phyloP scores from a whole-genome alignment of 2,329 filamentous ascomycete genomes.

The Exophiala xenobiotica region DNA sequence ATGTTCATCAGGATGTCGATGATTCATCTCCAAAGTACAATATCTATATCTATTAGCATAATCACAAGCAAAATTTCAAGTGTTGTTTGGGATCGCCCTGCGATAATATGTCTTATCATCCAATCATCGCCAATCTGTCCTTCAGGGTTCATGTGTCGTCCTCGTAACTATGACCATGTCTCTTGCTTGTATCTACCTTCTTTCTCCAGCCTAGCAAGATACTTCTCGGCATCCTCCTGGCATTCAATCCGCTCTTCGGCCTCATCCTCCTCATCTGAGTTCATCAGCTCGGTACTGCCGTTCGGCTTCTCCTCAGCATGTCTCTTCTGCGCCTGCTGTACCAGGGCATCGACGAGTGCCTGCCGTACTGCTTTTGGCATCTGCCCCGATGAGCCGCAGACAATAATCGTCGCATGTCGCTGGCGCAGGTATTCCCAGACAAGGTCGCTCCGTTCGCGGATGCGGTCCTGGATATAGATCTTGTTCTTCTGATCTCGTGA shows the following conservation, averaged over 20 bases:
- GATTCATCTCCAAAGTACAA: too few species aligned
- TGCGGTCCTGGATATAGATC: slow-evolving; percentile 66
- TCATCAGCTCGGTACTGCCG: slow-evolving; percentile 11
- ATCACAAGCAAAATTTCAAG: too few species aligned
- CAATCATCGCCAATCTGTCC: too few species aligned
- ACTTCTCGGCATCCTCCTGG: slow-evolving; percentile 54
- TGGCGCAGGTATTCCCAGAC: slow-evolving; percentile 56
- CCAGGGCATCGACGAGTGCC: slow-evolving; percentile 62
- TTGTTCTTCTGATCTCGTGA: slow-evolving; percentile 67
- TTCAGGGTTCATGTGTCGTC: background rate
- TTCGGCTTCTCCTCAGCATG: slow-evolving; percentile 31
- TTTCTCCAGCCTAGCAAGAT: slow-evolving; percentile 60
- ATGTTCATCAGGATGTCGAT: too few species aligned
- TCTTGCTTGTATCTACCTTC: slow-evolving; percentile 65
- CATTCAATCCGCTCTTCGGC: slow-evolving; percentile 34
- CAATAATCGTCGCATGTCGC: slow-evolving; percentile 51
- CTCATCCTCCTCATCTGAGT: slow-evolving; percentile 49
- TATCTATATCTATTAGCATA: too few species aligned
- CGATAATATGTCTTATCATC: background rate
- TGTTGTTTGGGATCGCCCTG: too few species aligned
- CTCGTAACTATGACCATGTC: slow-evolving; percentile 56
- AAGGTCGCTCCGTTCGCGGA: slow-evolving; percentile 51
- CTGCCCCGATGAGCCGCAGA: slow-evolving; percentile 60
- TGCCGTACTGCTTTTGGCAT: slow-evolving; percentile 71
- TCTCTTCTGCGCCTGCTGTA: slow-evolving; percentile 38